Evolutionary conservation across 2,329 filamentous ascomycete genomes (phyloP).

Genomic region (Diaporthe australafricana): DNA sequence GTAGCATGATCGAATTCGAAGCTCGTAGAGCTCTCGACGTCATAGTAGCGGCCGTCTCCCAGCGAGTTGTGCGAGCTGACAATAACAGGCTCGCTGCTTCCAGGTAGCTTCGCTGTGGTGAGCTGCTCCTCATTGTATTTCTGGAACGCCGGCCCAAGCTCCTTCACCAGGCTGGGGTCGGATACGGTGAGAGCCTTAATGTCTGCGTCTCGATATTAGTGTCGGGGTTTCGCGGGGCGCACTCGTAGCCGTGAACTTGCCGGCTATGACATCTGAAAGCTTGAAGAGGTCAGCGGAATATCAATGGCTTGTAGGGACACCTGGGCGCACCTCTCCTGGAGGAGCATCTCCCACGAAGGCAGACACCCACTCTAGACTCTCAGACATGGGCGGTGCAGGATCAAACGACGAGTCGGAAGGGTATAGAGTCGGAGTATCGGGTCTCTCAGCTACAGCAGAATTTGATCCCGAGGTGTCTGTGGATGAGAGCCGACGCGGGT

Average conservation of each 20-base stretch:
- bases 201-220: constrained; percentile 63
- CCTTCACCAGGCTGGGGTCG: constrained; percentile 73
- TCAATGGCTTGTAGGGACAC: constrained; percentile 25
- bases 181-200: constrained; percentile 87
- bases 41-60: constrained; percentile 86
- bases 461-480: background rate
- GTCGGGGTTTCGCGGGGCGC: background rate
- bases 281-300: constrained; percentile 51
- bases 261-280: constrained; percentile 89
- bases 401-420: background rate
- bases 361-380: constrained; percentile 71
- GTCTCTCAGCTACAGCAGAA: background rate
- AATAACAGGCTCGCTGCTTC: constrained; percentile 84
- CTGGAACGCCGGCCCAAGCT: constrained; percentile 85
- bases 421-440: background rate
- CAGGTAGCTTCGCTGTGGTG: constrained; percentile 87
- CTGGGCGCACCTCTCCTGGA: constrained; percentile 85
- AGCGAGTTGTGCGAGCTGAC: constrained; percentile 89
- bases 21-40: constrained; percentile 87
- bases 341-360: constrained; percentile 95
- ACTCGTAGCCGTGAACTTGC: constrained; percentile 58
- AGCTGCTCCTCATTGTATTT: constrained; percentile 98
- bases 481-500: background rate
- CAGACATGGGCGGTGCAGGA: constrained; percentile 45
- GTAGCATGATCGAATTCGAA: constrained; percentile 89